These are phyloP conservation scores for Fraxinus sp. DNA, from an alignment of 305 asterid genomes.

Conservation along the genomic window DNA sequence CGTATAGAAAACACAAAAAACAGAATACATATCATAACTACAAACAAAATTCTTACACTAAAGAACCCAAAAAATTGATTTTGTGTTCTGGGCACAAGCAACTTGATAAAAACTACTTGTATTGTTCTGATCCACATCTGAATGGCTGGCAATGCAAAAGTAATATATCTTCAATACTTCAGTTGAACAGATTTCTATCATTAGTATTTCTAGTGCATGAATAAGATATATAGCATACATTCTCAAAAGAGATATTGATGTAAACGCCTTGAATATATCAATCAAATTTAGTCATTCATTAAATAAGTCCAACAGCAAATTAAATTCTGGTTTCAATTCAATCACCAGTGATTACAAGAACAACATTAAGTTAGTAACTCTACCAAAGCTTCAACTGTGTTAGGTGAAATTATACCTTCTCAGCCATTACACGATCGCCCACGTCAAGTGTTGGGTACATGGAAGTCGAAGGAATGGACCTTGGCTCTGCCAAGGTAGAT, in stretches of 20 bases:
- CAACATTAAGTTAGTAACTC: not conserved
- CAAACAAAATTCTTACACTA: not conserved
- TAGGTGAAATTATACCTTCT: slow-evolving; percentile 56
- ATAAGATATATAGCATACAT: not conserved
- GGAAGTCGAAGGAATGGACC: slow-evolving; percentile 84
- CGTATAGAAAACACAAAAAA: not conserved
- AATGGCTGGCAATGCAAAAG: not conserved
- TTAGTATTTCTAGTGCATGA: not conserved
- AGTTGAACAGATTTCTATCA: not conserved
- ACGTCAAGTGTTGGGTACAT: slow-evolving; percentile 92
- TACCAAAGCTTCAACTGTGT: not conserved
- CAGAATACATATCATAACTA: not conserved
- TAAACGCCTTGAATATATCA: not conserved
- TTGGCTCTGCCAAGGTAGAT: slow-evolving; percentile 91
- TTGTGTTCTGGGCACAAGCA: not conserved
- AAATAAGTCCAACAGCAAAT: not conserved
- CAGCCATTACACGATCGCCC: slow-evolving; percentile 85
- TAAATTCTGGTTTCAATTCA: not conserved
- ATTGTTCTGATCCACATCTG: not conserved
- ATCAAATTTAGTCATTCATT: not conserved
- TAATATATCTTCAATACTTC: not conserved
- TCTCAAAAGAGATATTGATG: not conserved
- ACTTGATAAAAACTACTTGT: not conserved
- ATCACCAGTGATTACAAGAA: not conserved
- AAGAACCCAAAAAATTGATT: not conserved